Percentiles rank a stretch among this genome's conserved stretches.
These are phyloP conservation scores for Penicillium frequentans DNA, from an alignment of 2,329 filamentous ascomycete genomes.

Conservation along the genomic window DNA sequence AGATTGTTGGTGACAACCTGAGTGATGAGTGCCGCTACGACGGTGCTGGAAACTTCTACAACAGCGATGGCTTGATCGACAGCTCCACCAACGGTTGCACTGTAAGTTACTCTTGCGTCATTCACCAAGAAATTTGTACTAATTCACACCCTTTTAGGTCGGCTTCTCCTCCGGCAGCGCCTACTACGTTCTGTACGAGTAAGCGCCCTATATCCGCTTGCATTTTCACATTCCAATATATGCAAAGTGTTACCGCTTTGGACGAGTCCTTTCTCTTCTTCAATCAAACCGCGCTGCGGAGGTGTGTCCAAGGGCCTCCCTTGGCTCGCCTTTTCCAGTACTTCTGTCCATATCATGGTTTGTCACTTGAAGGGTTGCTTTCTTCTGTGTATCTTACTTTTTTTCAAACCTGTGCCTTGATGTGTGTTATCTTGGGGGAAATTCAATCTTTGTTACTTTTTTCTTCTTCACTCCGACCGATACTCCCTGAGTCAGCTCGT, in stretches of 20 bases:
- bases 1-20: conserved; percentile 67
- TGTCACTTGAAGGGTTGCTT: conserved; percentile 30
- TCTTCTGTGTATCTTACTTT: conserved; percentile 40
- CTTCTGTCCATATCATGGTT: conserved; percentile 31
- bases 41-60: conserved; percentile 60
- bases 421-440: conserved; percentile 27
- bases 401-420: conserved; percentile 12
- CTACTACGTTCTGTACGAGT: conserved; percentile 47
- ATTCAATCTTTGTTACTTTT: conserved; percentile 27
- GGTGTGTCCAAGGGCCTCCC: conserved; percentile 3
- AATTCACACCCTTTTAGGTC: conserved; percentile 38
- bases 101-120: conserved; percentile 55
- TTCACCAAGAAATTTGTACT: conserved; percentile 3
- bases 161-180: conserved; percentile 51
- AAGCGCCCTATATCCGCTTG: conserved; percentile 5
- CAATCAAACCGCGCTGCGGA: conserved; percentile 1
- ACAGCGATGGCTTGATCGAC: conserved; percentile 36
- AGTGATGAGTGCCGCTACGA: conserved; percentile 64
- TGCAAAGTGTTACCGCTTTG: conserved; percentile 10
- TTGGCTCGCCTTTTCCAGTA: conserved; percentile 11
- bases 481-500: background rate
- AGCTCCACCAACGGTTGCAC: conserved; percentile 69
- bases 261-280: conserved; percentile 8
- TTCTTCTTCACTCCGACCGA: conserved; percentile 5
- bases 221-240: conserved; percentile 1